Percentiles rank a stretch among this genome's conserved stretches.
These are phyloP conservation scores for Metschnikowia continentalis DNA, from an alignment of 805 yeast genomes.

Conservation along the genomic window DNA sequence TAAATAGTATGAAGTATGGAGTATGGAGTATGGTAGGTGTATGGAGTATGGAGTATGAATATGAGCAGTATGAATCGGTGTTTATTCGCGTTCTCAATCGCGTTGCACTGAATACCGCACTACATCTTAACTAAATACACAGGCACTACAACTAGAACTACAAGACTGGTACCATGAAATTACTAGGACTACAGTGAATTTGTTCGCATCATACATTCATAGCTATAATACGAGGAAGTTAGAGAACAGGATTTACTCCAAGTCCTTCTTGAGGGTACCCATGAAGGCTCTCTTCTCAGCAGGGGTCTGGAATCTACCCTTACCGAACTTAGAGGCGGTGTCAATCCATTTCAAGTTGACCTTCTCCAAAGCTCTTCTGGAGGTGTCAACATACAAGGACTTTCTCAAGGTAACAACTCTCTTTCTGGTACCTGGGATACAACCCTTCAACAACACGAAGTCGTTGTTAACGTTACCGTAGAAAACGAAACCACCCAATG, in stretches of 20 bases:
- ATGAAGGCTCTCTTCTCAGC: conserved; percentile 99
- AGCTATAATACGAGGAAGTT: conserved; percentile 9
- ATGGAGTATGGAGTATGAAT: no score
- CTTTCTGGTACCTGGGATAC: conserved; percentile 99
- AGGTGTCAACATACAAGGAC: conserved; percentile 95
- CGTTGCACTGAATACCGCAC: no score
- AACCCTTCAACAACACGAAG: conserved; percentile 96
- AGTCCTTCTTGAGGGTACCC: conserved; percentile 99
- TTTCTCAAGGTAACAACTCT: conserved; percentile 98
- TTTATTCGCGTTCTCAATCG: not conserved
- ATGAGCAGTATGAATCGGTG: not conserved
- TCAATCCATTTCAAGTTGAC: conserved; percentile 99
- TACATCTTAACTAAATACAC: no score
- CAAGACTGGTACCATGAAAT: no score
- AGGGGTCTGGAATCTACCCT: conserved; percentile 99
- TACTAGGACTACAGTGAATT: not conserved
- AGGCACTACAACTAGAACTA: no score
- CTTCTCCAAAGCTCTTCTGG: conserved; percentile 95
- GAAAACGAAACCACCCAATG: conserved; percentile 99
- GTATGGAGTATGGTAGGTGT: no score
- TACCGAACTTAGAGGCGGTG: conserved; percentile 99
- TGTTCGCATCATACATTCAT: conserved; percentile 13
- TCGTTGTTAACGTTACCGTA: conserved; percentile 98
- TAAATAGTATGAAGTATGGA: not conserved
- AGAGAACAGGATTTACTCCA: conserved; percentile 35